phyloP scores from a whole-genome alignment of 2,329 filamentous ascomycete species.

The Pseudogymnoascus sp. region DNA sequence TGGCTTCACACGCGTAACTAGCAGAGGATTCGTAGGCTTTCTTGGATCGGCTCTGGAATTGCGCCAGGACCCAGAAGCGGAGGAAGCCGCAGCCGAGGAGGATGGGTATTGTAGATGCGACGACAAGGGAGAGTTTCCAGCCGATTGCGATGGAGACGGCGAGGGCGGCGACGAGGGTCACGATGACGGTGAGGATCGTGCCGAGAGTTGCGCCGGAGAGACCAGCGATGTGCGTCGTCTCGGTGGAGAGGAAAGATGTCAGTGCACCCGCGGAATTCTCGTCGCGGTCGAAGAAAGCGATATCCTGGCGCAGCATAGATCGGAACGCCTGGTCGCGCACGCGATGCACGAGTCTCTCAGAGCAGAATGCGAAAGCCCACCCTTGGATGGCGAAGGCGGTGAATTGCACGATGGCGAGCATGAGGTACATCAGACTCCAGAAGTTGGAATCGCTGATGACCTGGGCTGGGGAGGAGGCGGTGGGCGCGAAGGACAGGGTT shows the following conservation, averaged over 20 bases:
- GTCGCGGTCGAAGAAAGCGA: slow-evolving; percentile 81
- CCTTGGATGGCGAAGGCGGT: slow-evolving; percentile 62
- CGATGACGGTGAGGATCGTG: slow-evolving; percentile 70
- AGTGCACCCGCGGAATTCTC: slow-evolving; percentile 84
- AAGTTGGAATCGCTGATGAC: slow-evolving; percentile 68
- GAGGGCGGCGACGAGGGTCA: slow-evolving; percentile 70
- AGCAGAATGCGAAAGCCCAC: slow-evolving; percentile 70
- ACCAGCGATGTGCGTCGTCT: slow-evolving; percentile 81
- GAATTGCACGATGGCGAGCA: slow-evolving; percentile 68
- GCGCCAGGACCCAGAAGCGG: slow-evolving; percentile 74
- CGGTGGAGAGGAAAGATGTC: slow-evolving; percentile 79
- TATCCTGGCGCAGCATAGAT: slow-evolving; percentile 83
- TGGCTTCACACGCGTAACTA: slow-evolving; percentile 84
- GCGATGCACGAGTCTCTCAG: slow-evolving; percentile 75
- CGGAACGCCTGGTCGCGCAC: slow-evolving; percentile 78
- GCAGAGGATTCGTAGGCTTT: slow-evolving; percentile 71
- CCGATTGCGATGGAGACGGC: slow-evolving; percentile 63
- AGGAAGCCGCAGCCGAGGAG: slow-evolving; percentile 76
- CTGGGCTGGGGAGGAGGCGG: slow-evolving; percentile 34
- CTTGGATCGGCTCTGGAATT: slow-evolving; percentile 73
- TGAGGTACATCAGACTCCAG: slow-evolving; percentile 82
- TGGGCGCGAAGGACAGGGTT: slow-evolving; percentile 42
- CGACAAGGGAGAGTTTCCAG: slow-evolving; percentile 83
- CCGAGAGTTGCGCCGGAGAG: slow-evolving; percentile 82
- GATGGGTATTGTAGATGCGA: slow-evolving; percentile 67